These are phyloP conservation scores for Sordariomycetes sp. DNA, from an alignment of 2,329 filamentous ascomycete genomes.

Conservation along the genomic window DNA sequence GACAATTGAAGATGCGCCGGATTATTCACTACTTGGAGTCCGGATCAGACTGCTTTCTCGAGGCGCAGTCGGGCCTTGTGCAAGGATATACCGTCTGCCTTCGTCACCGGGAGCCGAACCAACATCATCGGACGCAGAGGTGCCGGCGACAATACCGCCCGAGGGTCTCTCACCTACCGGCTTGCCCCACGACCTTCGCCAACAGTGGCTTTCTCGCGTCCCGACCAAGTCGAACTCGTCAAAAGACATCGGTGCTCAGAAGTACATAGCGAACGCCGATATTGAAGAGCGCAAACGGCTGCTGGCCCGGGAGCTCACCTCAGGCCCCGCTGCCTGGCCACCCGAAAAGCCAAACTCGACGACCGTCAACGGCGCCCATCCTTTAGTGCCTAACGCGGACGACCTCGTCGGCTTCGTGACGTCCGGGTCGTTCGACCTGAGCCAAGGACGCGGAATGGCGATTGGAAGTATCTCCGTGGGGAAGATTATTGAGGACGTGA, in stretches of 20 bases:
- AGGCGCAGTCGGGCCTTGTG: constrained; percentile 62
- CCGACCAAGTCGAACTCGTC: too few relatives aligned
- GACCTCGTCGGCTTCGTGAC: constrained; percentile 90
- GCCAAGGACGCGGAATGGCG: constrained; percentile 64
- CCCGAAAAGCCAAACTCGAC: constrained; percentile 25
- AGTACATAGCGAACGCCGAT: neutral
- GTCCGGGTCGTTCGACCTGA: constrained; percentile 73
- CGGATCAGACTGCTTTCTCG: constrained; percentile 58
- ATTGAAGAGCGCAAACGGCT: constrained; percentile 26
- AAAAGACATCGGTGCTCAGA: neutral
- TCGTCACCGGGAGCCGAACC: constrained; percentile 13
- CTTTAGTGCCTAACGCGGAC: constrained; percentile 59
- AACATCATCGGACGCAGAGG: constrained; percentile 27
- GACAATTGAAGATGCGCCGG: constrained; percentile 9
- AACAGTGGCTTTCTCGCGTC: constrained; percentile 61
- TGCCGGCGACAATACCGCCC: constrained; percentile 33
- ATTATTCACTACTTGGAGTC: constrained; percentile 45
- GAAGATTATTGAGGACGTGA: constrained; percentile 36
- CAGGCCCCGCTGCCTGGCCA: constrained; percentile 18
- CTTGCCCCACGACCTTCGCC: constrained; percentile 43
- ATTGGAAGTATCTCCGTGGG: constrained; percentile 61
- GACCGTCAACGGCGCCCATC: constrained; percentile 48
- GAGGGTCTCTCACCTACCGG: constrained; percentile 6
- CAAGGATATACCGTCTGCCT: constrained; percentile 80
- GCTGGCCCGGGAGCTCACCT: constrained; percentile 38